phyloP scores from a whole-genome alignment of 2,329 filamentous ascomycete genomes.

The Pseudofabraea citricarpa region DNA sequence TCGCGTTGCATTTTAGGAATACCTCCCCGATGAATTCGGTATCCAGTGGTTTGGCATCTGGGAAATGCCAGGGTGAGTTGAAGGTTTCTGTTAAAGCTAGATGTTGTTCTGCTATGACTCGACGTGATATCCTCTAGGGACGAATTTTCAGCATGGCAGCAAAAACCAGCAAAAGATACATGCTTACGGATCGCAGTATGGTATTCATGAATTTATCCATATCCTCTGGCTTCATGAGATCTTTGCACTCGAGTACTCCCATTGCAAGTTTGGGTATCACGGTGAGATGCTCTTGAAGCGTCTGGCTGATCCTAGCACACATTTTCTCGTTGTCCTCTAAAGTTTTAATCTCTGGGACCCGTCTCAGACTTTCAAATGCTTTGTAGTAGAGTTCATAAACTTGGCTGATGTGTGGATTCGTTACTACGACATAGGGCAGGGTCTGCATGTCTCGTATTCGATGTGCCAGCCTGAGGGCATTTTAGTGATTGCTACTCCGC shows the following conservation, averaged over 20 bases:
- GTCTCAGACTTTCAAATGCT: constrained; percentile 89
- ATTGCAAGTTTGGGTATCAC: constrained; percentile 94
- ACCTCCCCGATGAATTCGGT: constrained; percentile 93
- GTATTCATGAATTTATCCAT: constrained; percentile 96
- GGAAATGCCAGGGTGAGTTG: constrained; percentile 84
- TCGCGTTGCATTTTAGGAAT: constrained; percentile 87
- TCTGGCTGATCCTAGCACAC: constrained; percentile 74
- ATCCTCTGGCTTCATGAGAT: constrained; percentile 72
- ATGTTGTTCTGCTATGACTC: constrained; percentile 97
- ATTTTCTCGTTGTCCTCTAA: constrained; percentile 86
- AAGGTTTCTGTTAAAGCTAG: constrained; percentile 92
- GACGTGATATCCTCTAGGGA: constrained; percentile 77
- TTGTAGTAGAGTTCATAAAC: constrained; percentile 97
- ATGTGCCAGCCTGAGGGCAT: constrained; percentile 67
- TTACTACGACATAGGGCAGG: constrained; percentile 90
- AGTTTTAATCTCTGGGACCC: constrained; percentile 75
- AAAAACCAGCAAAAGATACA: not conserved
- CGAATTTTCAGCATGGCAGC: not conserved
- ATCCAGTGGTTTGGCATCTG: constrained; percentile 63
- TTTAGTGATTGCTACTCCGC: constrained; percentile 2
- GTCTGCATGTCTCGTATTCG: constrained; percentile 96
- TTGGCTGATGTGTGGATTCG: constrained; percentile 88
- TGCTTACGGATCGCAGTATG: constrained; percentile 74
- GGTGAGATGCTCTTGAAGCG: constrained; percentile 79
- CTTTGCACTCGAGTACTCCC: constrained; percentile 86